Base-by-base conservation (phyloP, 148 eudicot genomes). In the Drosera capensis region DNA sequence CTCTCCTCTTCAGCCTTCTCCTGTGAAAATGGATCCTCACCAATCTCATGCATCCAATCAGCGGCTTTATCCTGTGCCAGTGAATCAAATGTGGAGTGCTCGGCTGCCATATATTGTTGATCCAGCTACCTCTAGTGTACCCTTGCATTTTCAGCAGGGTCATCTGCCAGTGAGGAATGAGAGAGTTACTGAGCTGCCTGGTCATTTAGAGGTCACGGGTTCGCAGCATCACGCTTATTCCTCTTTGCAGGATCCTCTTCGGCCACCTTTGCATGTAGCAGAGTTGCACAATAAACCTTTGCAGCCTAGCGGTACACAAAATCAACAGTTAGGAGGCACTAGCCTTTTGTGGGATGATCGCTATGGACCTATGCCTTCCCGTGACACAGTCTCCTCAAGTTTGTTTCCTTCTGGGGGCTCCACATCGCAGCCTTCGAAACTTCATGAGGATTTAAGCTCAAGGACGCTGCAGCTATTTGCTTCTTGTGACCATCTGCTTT, bases 61-160 rank as follows among this genome's bases (percentile, higher is more conserved):
- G 57, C 76, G 62, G 42, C 68, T 55, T 40, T 68, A 64, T 60
- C 48, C 76, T 26, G 51, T 34, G 36, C 70, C 73, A 31, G 54
- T 63, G 28, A 72, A 62, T 54, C 40, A 70, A 30, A 31, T 71
- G 49, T 72, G 78, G 82, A 57, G 48, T 52, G 29, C 58, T 17
- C 74, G 36, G 12, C 71, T 68, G 11, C 55, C 58, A 5, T 65
- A 60, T 55, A n/a, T 40, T 36, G 50, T 54, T 45, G 60, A 54
- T 45, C 59, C 60, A 26, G 47, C 62, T 14, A 45, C 55, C 17
- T 54, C 59, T 62, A 59, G 66, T 52, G 46, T 43, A 43, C 64
- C 66, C 36, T 54, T 50, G 30, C 68, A 58, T 30, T 65, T 63
- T 62, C 92, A 74, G 63, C 87, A 60, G 54, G 71, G 68, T 50